phyloP scores from a whole-genome alignment of 352 stramenopile species.

The Globisporangium perplexum region DNA sequence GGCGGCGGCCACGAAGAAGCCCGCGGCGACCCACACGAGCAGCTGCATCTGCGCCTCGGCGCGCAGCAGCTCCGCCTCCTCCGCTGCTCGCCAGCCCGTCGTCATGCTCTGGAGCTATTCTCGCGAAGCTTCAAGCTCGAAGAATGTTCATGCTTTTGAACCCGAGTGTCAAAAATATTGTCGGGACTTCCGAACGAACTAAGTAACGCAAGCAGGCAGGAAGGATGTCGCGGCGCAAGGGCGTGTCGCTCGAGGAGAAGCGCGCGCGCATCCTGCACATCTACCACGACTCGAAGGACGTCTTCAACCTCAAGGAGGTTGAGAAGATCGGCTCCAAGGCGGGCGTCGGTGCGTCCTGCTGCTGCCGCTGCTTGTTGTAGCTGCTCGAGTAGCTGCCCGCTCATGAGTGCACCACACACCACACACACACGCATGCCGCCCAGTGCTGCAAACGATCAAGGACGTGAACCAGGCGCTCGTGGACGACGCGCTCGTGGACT shows the following conservation, averaged over 20 bases:
- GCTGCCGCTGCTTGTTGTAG: not conserved
- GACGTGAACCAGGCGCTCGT: conserved; percentile 86
- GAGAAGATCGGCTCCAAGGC: conserved; percentile 84
- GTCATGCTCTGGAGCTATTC: too few species aligned
- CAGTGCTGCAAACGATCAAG: conserved; percentile 86
- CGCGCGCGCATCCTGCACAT: conserved; percentile 78
- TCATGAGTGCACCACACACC: not conserved
- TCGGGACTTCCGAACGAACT: too few species aligned
- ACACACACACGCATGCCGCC: not conserved
- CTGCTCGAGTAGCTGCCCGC: not conserved
- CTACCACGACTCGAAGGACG: conserved; percentile 83
- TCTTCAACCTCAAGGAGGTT: conserved; percentile 85
- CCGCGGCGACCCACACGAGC: conserved; percentile 81
- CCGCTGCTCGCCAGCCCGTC: too few species aligned
- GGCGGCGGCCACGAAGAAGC: conserved; percentile 86
- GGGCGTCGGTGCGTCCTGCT: conserved; percentile 47
- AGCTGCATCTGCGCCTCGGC: conserved; percentile 61
- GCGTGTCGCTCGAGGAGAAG: conserved; percentile 84
- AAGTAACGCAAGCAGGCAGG: too few species aligned
- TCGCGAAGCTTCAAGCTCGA: too few species aligned
- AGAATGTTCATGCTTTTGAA: too few species aligned
- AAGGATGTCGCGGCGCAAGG: conserved; percentile 42
- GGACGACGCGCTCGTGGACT: conserved; percentile 77
- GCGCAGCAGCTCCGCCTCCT: conserved; percentile 9
- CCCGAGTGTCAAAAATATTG: too few species aligned